These are phyloP conservation scores for Lipomyces japonicus DNA, from an alignment of 805 yeast genomes.

Conservation along the genomic window DNA sequence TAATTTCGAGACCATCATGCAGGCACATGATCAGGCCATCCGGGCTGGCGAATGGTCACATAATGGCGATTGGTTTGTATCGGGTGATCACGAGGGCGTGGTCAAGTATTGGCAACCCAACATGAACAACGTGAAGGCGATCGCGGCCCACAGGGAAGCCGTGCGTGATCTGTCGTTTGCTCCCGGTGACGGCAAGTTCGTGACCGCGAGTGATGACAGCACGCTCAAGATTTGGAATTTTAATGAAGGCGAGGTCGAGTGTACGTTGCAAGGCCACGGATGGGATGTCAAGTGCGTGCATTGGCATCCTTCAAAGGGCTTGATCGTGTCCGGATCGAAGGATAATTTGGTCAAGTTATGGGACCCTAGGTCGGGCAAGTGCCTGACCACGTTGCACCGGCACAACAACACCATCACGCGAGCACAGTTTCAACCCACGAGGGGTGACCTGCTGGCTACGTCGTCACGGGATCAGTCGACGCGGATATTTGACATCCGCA, in stretches of 20 bases:
- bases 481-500: conserved; percentile 80
- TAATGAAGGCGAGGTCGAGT: conserved; percentile 79
- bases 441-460: conserved; percentile 74
- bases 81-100: conserved; percentile 89
- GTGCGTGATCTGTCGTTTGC: conserved; percentile 84
- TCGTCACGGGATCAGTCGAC: conserved; percentile 86
- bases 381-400: conserved; percentile 79
- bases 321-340: conserved; percentile 89
- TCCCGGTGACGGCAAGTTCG: conserved; percentile 85
- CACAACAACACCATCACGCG: conserved; percentile 92
- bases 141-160: conserved; percentile 72
- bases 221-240: conserved; percentile 91
- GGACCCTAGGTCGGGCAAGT: conserved; percentile 83
- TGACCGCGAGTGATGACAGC: conserved; percentile 92
- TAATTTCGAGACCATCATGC: conserved; percentile 91
- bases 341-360: conserved; percentile 90
- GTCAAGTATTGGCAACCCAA: conserved; percentile 98
- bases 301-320: conserved; percentile 90
- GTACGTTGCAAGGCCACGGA: conserved; percentile 82
- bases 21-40: conserved; percentile 88
- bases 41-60: conserved; percentile 76
- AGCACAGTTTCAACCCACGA: conserved; percentile 78
- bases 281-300: conserved; percentile 98
- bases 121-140: conserved; percentile 87
- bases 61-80: conserved; percentile 88